Base-by-base conservation (phyloP, 2,329 filamentous ascomycete species). In the Penicillium digitatum region DNA sequence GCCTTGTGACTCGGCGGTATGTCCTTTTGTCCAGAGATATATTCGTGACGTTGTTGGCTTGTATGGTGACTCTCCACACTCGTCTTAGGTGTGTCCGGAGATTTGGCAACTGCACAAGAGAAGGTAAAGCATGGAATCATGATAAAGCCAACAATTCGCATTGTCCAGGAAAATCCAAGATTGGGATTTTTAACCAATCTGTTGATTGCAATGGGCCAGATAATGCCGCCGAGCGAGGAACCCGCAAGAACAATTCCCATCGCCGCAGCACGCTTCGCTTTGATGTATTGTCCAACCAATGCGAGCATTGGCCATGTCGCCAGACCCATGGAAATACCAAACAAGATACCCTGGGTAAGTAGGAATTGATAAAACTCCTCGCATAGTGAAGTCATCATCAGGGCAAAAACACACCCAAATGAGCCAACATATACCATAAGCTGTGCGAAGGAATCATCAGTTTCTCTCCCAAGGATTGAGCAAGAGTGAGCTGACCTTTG, bases 301-400 rank as follows among this genome's bases (percentile, higher is more conserved):
- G 66, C 69, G 5, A 74, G 27, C 45, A 62, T 61, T 0, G 72
- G 73, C 42, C 64, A 67, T 5, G 67, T 55, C 1, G 70, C 35
- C 1, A 74, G 40, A 1, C 68, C 63, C 56, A 72, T 67, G 1
- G 61, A 66, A 0, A 70, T 61, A 0, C 72, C 71, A 2, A 71
- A 58, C 0, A 72, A 58, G 8, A 75, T 48, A 0, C 69, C 72
- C 35, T 76, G 74, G 1, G 71, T 69, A 11, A 76, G 71, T 3
- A 76, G 53, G 31, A 76, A 72, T 48, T 76, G 72, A 35, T 69
- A 75, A 45, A 71, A 71, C 26, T 70, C 50, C 2, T 62, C 57
- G 57, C 72, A 74, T 14, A 76, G 56, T 6, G 71, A 73, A 5
- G 62, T 68, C 69, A 76, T 72, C 68, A 76, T 71, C 1, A 73